Base-by-base conservation (phyloP, 768 basidiomycete genomes). In the Pleurotus ostreatus region DNA sequence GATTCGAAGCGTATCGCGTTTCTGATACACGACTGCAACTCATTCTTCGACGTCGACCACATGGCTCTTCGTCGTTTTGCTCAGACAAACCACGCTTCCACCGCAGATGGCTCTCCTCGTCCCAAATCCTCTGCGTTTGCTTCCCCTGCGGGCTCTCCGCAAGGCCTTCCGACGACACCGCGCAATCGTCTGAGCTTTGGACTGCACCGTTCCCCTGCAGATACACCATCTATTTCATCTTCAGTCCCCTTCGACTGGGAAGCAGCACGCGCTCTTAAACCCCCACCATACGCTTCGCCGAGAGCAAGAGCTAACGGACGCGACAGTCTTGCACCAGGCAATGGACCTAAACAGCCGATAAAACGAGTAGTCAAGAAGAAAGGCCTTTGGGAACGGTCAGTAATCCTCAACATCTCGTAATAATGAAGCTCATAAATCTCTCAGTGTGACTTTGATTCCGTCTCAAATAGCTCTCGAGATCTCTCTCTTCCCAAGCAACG, bases 231-330 rank as follows among this genome's bases (percentile, higher is more conserved):
- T 2, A 76, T 88, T 46, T 89, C 90, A 4, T 85, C 88, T 1
- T 86, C 87, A 5, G 69, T 78, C 7, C 88, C 91, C 0, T 94
- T 94, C 63, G 91, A 94, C 72, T 93, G 92, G 92, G 86, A 89
- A 26, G 91, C 92, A 0, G 92, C 85, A 11, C 77, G 86, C n/a
- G 77, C 82, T 0, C 75, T 80, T 49, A 78, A 77, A 59, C 85
- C 88, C 3, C 82, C 91, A 3, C 91, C 91, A 2, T 93, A 88
- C 75, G 76, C 74, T 2, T 84, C 85, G 0, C 88, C 88, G 2
- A 65, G 77, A 53, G 15, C 11, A 5, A 70, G 71, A 49, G 75
- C 65, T 49, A 82, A 78, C 66, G 71, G 72, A 41, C 77, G 64
- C 57, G 77, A 60, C 70, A 73, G 63, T 71, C n/a, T 53, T 6